A percentile compares a stretch with the other conserved stretches of the same genome.
phyloP scores from a whole-genome alignment of 108 stramenopile species.

The Seminavis robusta region DNA sequence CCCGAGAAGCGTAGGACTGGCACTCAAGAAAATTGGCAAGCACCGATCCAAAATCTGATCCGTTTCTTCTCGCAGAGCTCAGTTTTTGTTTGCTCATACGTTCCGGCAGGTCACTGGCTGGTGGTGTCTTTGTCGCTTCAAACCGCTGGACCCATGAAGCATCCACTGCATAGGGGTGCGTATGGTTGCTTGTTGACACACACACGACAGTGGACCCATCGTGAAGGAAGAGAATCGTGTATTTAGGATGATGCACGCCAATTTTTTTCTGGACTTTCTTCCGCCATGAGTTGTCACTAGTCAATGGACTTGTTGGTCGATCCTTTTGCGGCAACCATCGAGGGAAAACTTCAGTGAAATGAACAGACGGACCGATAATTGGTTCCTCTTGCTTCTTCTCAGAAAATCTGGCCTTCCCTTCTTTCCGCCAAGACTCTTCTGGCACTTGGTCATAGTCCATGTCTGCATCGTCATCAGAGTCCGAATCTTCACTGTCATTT shows the following conservation, averaged over 20 bases:
- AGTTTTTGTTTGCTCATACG: not conserved
- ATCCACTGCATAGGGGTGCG: conserved; percentile 46
- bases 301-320: not conserved
- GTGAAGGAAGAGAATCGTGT: conserved; percentile 67
- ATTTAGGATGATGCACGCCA: conserved; percentile 88
- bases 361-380: not conserved
- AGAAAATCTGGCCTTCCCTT: not conserved
- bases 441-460: not conserved
- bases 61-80: conserved; percentile 3
- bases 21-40: conserved; percentile 60
- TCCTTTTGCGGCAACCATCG: not conserved
- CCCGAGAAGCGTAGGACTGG: conserved; percentile 46
- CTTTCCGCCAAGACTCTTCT: not conserved
- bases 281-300: not conserved
- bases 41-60: conserved; percentile 69
- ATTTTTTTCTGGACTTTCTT: conserved; percentile 22
- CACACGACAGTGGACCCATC: conserved; percentile 65
- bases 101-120: not conserved
- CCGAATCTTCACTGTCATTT: no score
- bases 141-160: conserved; percentile 82
- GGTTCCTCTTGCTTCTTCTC: not conserved
- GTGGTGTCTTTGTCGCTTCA: no score
- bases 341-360: conserved; percentile 11
- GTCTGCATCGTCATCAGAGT: not conserved
- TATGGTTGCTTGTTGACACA: conserved; percentile 68